Evolutionary conservation across 2,329 filamentous ascomycete species (phyloP).

Genomic region (Botrytis porri): DNA sequence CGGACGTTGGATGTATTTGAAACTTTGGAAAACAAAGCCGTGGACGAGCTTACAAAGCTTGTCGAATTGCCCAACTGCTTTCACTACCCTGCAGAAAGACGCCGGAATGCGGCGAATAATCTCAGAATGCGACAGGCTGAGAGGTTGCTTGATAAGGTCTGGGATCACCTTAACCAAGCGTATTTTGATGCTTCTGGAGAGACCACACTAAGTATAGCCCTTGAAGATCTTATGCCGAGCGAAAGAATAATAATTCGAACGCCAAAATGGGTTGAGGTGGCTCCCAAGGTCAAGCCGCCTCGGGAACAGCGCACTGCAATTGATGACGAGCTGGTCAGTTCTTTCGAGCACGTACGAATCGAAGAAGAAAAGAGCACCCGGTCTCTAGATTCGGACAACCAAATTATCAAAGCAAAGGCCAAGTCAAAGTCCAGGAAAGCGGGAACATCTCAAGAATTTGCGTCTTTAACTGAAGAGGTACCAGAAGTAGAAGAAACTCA

Average conservation of each 20-base stretch:
- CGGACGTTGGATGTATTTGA: background rate
- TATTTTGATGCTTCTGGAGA: background rate
- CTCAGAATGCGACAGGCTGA: background rate
- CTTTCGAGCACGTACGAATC: background rate
- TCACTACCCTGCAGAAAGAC: background rate
- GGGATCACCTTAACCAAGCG: background rate
- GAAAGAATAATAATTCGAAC: background rate
- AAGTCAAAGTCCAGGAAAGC: background rate
- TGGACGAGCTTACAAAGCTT: background rate
- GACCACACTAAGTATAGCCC: background rate
- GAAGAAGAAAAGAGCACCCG: background rate
- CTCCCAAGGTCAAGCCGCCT: background rate
- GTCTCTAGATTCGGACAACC: background rate
- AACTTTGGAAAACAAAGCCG: background rate
- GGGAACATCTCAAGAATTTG: no score
- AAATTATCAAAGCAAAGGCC: background rate
- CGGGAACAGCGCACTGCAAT: no score
- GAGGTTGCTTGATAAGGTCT: background rate
- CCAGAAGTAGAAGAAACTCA: background rate
- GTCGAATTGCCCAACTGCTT: background rate
- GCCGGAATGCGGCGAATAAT: background rate
- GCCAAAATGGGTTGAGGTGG: background rate
- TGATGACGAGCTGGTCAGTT: background rate
- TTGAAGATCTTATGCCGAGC: background rate
- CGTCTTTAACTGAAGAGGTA: background rate